Base-by-base conservation (phyloP, 2,329 filamentous ascomycete genomes). In the Sarocladium strictum region DNA sequence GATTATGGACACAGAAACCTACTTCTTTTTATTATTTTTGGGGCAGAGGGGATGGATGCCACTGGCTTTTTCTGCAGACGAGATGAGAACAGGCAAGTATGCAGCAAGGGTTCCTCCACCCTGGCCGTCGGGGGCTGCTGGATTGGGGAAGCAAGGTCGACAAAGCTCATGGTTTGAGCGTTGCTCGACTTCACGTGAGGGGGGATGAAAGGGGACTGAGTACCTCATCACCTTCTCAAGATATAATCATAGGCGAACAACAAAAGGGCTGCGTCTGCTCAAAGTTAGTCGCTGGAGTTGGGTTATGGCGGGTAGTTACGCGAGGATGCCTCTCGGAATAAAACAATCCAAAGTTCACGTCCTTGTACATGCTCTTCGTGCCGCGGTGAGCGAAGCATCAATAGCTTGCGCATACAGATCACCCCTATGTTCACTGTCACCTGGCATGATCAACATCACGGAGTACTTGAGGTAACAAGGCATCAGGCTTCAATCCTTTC, bases 1-100 rank as follows among this genome's bases (percentile, higher is more conserved):
- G 21, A 23, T 51, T 51, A 33, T 35, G 47, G 47, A 51, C 26
- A 51, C 47, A 26, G 29, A 26, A 47, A 47, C 12, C 24, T 43
- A 38, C 11, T 7, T 17, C 38, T 43, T 35, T 35, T 35, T 51
- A 5, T 51, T 21, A 35, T 35, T 33, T 35, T 10, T 23, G 43
- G 43, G 43, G 3, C 24, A 15, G 21, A 15, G 24, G 23, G 35
- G 15, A 38, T 38, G 35, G n/a, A n/a, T n/a, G n/a, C n/a, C 35
- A n/a, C 5, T 15, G n/a, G 35, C 7, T 12, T 32, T 7, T 32
- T 32, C 29, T 32, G 29, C 12, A 32, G n/a, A 32, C 7, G 29
- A 12, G 29, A 32, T 12, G 29, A 32, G 29, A 12, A 6, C 6
- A 12, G 29, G 29, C 29, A 32, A 32, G 29, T 6, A 32, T n/a